Evolutionary conservation across 2,329 filamentous ascomycete species (phyloP).

Genomic region (Balansia obtecta): DNA sequence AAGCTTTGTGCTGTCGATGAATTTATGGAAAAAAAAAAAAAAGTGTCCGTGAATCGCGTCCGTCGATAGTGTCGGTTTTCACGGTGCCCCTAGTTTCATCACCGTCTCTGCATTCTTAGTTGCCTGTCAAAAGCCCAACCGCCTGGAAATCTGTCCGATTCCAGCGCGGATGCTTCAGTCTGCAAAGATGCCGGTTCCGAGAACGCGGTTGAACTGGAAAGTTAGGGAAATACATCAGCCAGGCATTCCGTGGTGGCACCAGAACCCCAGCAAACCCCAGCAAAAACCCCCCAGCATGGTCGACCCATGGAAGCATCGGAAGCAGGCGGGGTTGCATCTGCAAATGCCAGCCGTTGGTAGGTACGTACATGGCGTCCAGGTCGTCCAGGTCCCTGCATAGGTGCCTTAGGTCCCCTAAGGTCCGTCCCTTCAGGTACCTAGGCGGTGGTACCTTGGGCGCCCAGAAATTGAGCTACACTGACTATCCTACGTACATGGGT

Average conservation of each 20-base stretch:
- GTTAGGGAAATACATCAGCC: too few species aligned
- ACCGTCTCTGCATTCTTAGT: background rate
- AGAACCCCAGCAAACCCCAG: too few species aligned
- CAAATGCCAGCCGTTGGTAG: too few species aligned
- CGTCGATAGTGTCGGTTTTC: background rate
- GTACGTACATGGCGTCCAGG: too few species aligned
- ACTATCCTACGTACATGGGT: too few species aligned
- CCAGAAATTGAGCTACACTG: background rate
- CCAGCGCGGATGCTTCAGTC: background rate
- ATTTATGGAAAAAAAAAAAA: too few species aligned
- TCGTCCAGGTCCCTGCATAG: too few species aligned
- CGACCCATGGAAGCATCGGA: background rate
- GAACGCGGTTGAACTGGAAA: background rate
- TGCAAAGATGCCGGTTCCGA: background rate
- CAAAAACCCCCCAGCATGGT: too few species aligned
- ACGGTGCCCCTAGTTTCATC: background rate
- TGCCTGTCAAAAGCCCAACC: background rate
- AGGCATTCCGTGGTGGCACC: too few species aligned
- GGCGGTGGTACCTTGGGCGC: too few species aligned
- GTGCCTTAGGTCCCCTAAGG: too few species aligned
- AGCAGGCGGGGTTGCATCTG: background rate
- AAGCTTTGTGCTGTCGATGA: background rate
- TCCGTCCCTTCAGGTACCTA: background rate
- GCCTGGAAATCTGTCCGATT: background rate
- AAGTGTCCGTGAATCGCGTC: background rate